Evolutionary conservation across 208 protist species (phyloP).

Genomic region (Trypanosoma vivax): DNA sequence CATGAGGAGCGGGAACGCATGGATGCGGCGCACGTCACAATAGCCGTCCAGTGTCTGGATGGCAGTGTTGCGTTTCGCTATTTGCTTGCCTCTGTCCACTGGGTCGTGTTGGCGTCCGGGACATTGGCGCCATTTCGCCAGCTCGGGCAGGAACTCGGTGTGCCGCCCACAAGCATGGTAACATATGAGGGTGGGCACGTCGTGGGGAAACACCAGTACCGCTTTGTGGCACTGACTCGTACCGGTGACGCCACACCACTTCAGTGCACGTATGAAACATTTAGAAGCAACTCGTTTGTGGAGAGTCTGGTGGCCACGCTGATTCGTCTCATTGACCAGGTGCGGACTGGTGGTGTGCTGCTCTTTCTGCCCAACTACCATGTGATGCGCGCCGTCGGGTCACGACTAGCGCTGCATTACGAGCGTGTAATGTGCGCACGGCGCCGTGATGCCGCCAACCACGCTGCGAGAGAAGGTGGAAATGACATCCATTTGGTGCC

Average conservation of each 20-base stretch:
- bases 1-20: too few species aligned
- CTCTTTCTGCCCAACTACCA: constrained; percentile 91
- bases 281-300: constrained; percentile 37
- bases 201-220: constrained; percentile 29
- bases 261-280: constrained; percentile 49
- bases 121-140: constrained; percentile 89
- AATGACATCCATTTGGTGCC: background rate
- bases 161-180: constrained; percentile 40
- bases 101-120: constrained; percentile 92
- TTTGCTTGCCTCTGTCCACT: constrained; percentile 37
- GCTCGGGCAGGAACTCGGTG: constrained; percentile 67
- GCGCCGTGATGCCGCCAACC: too few species aligned
- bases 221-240: constrained; percentile 29
- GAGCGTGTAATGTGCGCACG: too few species aligned
- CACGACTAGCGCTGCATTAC: constrained; percentile 1
- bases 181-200: constrained; percentile 60
- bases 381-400: constrained; percentile 26
- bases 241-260: constrained; percentile 22
- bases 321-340: constrained; percentile 31
- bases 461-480: constrained; percentile 2
- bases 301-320: constrained; percentile 30
- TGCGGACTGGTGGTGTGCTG: constrained; percentile 80
- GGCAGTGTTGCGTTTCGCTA: constrained; percentile 66
- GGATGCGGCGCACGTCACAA: too few species aligned
- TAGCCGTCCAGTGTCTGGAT: constrained; percentile 40